A percentile compares a stretch with the other conserved stretches of the same genome.
Conservation (phyloP, 2,329 filamentous ascomycete genomes). For the Fusarium staphyleae region DNA sequence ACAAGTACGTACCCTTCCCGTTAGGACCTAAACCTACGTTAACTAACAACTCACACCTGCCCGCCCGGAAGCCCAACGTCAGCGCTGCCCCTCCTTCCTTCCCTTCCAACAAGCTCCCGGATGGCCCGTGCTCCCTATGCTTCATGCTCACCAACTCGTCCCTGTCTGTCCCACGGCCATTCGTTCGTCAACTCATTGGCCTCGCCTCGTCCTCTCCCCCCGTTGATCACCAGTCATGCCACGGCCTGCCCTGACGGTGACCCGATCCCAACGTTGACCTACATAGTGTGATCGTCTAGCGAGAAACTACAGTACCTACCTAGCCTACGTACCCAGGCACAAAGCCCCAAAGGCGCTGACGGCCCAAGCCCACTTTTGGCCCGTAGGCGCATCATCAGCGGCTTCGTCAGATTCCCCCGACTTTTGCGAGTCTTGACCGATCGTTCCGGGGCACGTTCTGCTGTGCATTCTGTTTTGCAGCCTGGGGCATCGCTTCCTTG, state of each 20-base stretch:
- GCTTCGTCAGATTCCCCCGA: conserved; percentile 27
- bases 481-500: conserved; percentile 19
- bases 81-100: conserved; percentile 33
- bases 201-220: conserved; percentile 11
- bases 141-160: conserved; percentile 15
- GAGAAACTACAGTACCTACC: conserved; percentile 15
- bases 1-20: conserved; percentile 20
- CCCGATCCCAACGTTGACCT: conserved; percentile 25
- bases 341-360: conserved; percentile 26
- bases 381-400: conserved; percentile 25
- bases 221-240: conserved; percentile 20
- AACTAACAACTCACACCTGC: too few species aligned
- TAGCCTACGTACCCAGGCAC: conserved; percentile 13
- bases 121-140: conserved; percentile 34
- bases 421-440: conserved; percentile 35
- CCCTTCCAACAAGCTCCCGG: conserved; percentile 24
- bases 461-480: conserved; percentile 11
- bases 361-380: conserved; percentile 31
- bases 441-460: conserved; percentile 36
- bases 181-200: background rate
- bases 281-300: conserved; percentile 9
- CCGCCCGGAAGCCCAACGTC: conserved; percentile 36
- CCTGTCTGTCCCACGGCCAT: too few species aligned
- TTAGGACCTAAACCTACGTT: background rate
- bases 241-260: conserved; percentile 32